Base-by-base conservation (phyloP, 2,329 filamentous ascomycete species). In the Trichophyton mentagrophytes region DNA sequence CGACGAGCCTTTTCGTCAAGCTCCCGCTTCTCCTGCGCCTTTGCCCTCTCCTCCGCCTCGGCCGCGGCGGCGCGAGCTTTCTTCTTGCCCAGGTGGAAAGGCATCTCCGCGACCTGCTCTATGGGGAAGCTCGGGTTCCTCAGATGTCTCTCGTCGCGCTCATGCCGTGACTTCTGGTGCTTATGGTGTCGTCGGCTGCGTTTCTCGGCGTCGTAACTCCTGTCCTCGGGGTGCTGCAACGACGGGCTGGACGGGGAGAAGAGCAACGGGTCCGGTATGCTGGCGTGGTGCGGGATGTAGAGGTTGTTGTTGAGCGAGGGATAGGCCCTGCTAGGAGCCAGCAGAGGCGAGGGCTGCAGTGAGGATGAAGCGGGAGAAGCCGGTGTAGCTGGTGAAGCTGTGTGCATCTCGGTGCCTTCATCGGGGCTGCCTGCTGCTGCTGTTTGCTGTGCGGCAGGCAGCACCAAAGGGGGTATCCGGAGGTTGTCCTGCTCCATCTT, bases 351-450 rank as follows among this genome's bases (percentile, higher is more conserved):
- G 25, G 25, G 51, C 51, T 55, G 46, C 9, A 15, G 46, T 25
- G 46, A 25, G 33, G 36, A 11, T 57, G 36, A 15, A 17, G 38
- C 17, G 36, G 36, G 25, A 5, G 25, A 46, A 60, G 49, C 33
- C 47, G 44, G 27, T 36, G 22, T 40, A 25, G 59, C 55, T 17
- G 46, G n/a, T 38, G 60, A 61, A 58, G 56, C 56, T 44, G 56
- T 30, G 44, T 61, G 51, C 51, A 55, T 55, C 51, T 55, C 30
- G 25, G 13, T 55, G 51, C 20, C 17, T 11, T 53, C 51, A 55
- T 55, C 51, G 30, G 51, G 22, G 27, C 2, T 13, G 46, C 22
- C 20, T 51, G 9, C 44, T 22, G 44, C 44, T 20, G 44, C 44
- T 9, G n/a, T 27, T 27, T 51, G 46, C 11, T 30, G 46, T 27